Evolutionary conservation across 805 yeast genomes (phyloP).

Genomic region (Barnettozyma sucrosica): DNA sequence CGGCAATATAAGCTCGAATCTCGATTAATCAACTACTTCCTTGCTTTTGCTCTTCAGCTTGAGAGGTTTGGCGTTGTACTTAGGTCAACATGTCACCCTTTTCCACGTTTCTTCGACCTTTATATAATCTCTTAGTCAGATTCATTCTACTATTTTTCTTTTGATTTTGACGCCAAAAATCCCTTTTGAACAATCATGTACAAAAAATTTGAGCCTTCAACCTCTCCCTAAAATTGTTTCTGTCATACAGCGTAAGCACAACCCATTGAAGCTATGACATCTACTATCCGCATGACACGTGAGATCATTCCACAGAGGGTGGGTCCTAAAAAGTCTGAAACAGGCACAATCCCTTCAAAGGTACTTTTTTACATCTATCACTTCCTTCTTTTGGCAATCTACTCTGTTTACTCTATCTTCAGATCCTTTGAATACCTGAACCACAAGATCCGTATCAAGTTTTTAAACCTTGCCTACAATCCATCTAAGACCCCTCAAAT

Average conservation of each 20-base stretch:
- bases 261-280: background rate
- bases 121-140: background rate
- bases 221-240: background rate
- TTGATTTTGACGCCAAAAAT: background rate
- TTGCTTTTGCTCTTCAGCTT: too few species aligned
- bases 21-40: too few species aligned
- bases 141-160: background rate
- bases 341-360: slow-evolving; percentile 5
- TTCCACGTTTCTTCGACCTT: too few species aligned
- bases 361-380: slow-evolving; percentile 20
- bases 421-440: slow-evolving; percentile 47
- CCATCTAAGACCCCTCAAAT: slow-evolving; percentile 75
- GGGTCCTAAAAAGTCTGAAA: background rate
- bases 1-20: too few species aligned
- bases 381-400: slow-evolving; percentile 39
- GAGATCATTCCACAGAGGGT: slow-evolving; percentile 5
- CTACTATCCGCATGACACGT: slow-evolving; percentile 5
- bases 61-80: too few species aligned
- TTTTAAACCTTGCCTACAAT: slow-evolving; percentile 59
- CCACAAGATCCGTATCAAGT: slow-evolving; percentile 49
- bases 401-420: slow-evolving; percentile 49
- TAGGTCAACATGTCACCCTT: too few species aligned
- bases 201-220: background rate
- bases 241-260: background rate
- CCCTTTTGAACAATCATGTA: background rate